Conservation (phyloP, 495 filamentous ascomycete species). For the Rhizodiscina lignyota region DNA sequence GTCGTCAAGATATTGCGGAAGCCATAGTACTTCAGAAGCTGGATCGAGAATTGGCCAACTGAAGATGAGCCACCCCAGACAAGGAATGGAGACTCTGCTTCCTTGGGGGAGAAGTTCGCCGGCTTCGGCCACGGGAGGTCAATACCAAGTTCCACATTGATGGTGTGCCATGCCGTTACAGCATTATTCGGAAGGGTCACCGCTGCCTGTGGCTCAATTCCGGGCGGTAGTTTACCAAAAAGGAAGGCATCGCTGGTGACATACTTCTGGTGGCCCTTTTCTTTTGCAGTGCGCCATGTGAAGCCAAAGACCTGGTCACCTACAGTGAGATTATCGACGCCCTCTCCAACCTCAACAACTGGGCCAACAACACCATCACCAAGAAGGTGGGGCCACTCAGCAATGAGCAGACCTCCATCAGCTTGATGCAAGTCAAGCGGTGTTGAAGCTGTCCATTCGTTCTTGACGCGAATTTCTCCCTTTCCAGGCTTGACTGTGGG, state of each 20-base stretch:
- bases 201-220: slow-evolving; percentile 15
- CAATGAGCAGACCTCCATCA: slow-evolving; percentile 30
- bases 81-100: slow-evolving; percentile 22
- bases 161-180: too few species aligned
- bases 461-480: too few species aligned
- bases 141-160: too few species aligned
- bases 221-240: slow-evolving; percentile 16
- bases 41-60: slow-evolving; percentile 31
- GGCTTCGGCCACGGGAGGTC: slow-evolving; percentile 31
- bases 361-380: slow-evolving; percentile 24
- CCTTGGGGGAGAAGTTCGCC: slow-evolving; percentile 12
- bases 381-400: slow-evolving; percentile 23
- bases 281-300: slow-evolving; percentile 18
- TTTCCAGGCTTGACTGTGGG: too few species aligned
- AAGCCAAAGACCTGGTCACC: slow-evolving; percentile 35
- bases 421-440: slow-evolving; percentile 38
- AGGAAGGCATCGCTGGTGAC: slow-evolving; percentile 13
- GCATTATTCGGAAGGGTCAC: too few species aligned
- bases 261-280: slow-evolving; percentile 31
- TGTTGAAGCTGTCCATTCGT: slow-evolving; percentile 33
- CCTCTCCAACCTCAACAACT: slow-evolving; percentile 26
- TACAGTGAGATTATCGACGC: slow-evolving; percentile 23
- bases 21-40: slow-evolving; percentile 32
- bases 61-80: slow-evolving; percentile 38
- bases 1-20: slow-evolving; percentile 31